These are phyloP conservation scores for Echinochloa phyllopogon DNA, from an alignment of 176 grass and related monocot species.

Conservation along the genomic window DNA sequence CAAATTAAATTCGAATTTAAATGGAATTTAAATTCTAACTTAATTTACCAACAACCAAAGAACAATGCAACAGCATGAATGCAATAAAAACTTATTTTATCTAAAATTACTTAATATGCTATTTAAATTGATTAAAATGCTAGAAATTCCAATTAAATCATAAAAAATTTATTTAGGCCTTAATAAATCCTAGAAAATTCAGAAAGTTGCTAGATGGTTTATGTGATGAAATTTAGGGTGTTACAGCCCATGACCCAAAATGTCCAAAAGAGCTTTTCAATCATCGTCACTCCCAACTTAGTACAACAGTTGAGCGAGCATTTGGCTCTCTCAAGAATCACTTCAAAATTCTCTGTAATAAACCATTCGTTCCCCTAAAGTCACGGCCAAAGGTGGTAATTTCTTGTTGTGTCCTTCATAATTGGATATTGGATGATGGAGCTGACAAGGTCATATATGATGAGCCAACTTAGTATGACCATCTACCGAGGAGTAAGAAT, in stretches of 20 bases:
- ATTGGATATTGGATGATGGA: constrained; percentile 27
- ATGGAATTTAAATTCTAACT: too few relatives aligned
- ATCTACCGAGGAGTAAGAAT: not conserved
- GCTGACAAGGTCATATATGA: not conserved
- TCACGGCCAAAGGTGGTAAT: not conserved
- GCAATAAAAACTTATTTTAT: too few relatives aligned
- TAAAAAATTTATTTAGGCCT: too few relatives aligned
- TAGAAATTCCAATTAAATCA: too few relatives aligned
- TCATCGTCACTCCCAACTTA: not conserved
- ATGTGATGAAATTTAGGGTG: too few relatives aligned
- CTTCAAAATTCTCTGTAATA: not conserved
- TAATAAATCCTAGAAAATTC: too few relatives aligned
- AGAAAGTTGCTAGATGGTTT: too few relatives aligned
- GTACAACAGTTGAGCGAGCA: constrained; percentile 10
- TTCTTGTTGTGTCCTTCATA: not conserved
- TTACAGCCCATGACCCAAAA: not conserved
- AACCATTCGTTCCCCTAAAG: not conserved
- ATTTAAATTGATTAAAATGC: too few relatives aligned
- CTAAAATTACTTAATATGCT: too few relatives aligned
- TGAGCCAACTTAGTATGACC: not conserved
- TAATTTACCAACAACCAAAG: too few relatives aligned
- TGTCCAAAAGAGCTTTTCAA: constrained; percentile 11
- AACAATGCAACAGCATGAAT: too few relatives aligned
- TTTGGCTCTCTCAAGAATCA: not conserved
- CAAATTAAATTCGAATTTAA: too few relatives aligned